These are phyloP conservation scores for Cinnamomum micranthum DNA, from an alignment of 164 flowering plant species.

Conservation along the genomic window DNA sequence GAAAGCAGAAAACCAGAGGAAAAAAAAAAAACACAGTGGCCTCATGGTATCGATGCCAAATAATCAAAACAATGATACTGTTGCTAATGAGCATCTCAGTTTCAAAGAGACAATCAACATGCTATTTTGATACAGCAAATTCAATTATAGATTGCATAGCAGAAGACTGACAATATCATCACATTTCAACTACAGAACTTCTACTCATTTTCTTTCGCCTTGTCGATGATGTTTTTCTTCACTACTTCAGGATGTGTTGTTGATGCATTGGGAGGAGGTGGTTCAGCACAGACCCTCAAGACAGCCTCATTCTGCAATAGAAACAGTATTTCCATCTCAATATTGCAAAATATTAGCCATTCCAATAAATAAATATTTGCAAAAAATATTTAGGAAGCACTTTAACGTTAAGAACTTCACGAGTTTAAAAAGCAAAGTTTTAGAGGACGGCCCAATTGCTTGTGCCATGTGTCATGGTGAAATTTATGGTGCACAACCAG, in stretches of 20 bases:
- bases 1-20: background rate
- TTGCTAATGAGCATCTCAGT: background rate
- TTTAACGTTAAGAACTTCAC: background rate
- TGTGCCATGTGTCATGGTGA: too few relatives aligned
- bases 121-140: conserved; percentile 6
- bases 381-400: background rate
- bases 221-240: conserved; percentile 8
- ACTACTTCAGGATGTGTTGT: conserved; percentile 6
- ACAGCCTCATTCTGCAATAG: conserved; percentile 36
- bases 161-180: conserved; percentile 10
- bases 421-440: background rate
- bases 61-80: background rate
- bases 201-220: conserved; percentile 3
- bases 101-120: conserved; percentile 5
- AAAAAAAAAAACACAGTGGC: background rate
- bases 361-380: background rate
- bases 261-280: conserved; percentile 25
- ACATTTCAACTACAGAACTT: conserved; percentile 10
- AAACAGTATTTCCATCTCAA: background rate
- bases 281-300: conserved; percentile 34
- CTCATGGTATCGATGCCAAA: background rate
- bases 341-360: background rate
- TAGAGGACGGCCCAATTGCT: too few relatives aligned
- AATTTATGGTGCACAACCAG: too few relatives aligned
- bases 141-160: conserved; percentile 10